These are phyloP conservation scores for Paecilomyces sp. DNA, from an alignment of 2,329 filamentous ascomycete genomes.

Conservation along the genomic window DNA sequence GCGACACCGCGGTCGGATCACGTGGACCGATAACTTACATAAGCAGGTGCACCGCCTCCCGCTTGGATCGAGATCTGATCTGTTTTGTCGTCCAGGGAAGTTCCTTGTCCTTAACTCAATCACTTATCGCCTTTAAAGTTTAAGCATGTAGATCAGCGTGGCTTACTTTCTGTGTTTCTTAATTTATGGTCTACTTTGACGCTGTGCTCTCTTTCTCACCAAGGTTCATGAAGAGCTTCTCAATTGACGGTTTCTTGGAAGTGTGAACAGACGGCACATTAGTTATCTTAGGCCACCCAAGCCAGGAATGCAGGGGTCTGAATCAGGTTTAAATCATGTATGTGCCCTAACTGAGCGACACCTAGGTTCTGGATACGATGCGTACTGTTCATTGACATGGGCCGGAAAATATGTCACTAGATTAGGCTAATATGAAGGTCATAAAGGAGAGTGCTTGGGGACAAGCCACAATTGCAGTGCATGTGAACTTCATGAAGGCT, in stretches of 20 bases:
- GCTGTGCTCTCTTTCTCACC: not conserved
- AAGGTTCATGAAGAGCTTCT: not conserved
- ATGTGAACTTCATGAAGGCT: too few relatives aligned
- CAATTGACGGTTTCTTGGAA: not conserved
- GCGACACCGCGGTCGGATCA: not conserved
- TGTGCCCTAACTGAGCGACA: too few relatives aligned
- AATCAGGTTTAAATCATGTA: too few relatives aligned
- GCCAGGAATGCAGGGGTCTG: too few relatives aligned
- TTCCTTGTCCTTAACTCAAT: not conserved
- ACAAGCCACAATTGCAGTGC: too few relatives aligned
- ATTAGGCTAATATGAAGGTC: too few relatives aligned
- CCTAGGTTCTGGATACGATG: too few relatives aligned
- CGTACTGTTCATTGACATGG: too few relatives aligned
- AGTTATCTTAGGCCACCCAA: too few relatives aligned
- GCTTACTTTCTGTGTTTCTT: not conserved
- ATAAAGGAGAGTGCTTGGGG: too few relatives aligned
- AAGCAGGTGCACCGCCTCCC: not conserved
- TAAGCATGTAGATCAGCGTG: not conserved
- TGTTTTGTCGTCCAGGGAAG: not conserved
- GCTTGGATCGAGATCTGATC: not conserved
- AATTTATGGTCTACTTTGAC: not conserved
- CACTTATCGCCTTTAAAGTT: not conserved
- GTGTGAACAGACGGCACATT: too few relatives aligned
- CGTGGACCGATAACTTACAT: not conserved
- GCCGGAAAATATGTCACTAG: too few relatives aligned